Percentiles rank a stretch among this genome's conserved stretches.
These are phyloP conservation scores for Colletotrichum sp. DNA, from an alignment of 2,329 filamentous ascomycete species.

Conservation along the genomic window DNA sequence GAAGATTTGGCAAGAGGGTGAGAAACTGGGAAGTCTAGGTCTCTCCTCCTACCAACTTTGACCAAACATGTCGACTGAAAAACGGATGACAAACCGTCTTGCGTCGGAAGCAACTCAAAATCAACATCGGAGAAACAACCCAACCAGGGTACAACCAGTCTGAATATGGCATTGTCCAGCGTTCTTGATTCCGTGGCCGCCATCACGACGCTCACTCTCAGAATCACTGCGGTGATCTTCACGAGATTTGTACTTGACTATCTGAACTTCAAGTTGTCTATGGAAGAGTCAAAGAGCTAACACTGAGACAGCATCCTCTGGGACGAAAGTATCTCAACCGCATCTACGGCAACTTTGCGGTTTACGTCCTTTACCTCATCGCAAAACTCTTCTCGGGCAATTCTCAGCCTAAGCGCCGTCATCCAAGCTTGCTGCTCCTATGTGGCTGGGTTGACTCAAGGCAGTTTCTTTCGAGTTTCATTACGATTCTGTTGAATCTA, in stretches of 20 bases:
- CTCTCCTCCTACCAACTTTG: background rate
- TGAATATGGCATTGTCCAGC: background rate
- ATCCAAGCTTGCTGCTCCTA: background rate
- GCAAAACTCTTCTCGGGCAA: background rate
- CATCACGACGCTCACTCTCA: background rate
- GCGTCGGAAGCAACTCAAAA: background rate
- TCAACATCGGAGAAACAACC: background rate
- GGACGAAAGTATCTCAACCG: background rate
- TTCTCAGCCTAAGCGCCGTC: background rate
- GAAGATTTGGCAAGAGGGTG: background rate
- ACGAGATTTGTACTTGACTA: background rate
- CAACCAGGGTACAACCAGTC: background rate
- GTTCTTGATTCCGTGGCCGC: background rate
- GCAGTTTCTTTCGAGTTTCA: background rate
- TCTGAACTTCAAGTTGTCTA: background rate
- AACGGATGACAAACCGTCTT: background rate
- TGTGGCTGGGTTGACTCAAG: background rate
- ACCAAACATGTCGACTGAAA: background rate
- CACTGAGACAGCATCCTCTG: background rate
- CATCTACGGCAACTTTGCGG: background rate
- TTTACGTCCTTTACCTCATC: background rate
- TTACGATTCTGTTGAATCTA: background rate
- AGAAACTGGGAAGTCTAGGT: background rate
- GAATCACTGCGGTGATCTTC: background rate
- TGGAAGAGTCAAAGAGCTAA: background rate